Percentiles rank a stretch among this genome's conserved stretches.
These are phyloP conservation scores for Podospora australis DNA, from an alignment of 495 filamentous ascomycete genomes.

Conservation along the genomic window DNA sequence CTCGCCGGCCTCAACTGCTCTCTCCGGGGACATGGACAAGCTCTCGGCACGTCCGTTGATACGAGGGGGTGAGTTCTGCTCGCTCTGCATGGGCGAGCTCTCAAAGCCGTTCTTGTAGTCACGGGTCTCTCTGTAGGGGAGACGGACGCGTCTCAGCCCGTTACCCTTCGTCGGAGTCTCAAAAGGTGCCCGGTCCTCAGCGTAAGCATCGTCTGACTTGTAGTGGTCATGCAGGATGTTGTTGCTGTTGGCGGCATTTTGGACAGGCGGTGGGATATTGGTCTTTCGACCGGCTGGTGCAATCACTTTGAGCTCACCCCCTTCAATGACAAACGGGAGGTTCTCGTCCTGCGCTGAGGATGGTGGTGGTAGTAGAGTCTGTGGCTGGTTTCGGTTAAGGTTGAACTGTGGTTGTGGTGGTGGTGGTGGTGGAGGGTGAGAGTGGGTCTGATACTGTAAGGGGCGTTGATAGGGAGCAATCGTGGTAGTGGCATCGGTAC, in stretches of 20 bases:
- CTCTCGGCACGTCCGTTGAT: constrained; percentile 10
- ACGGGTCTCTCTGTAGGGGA: constrained; percentile 23
- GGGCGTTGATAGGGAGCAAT: constrained; percentile 4
- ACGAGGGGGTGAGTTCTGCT: constrained; percentile 19
- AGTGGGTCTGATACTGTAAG: constrained; percentile 5
- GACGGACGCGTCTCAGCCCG: constrained; percentile 17
- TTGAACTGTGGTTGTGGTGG: too few relatives aligned
- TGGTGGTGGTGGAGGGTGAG: constrained; percentile 7
- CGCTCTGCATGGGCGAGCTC: constrained; percentile 11
- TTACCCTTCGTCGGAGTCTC: constrained; percentile 24
- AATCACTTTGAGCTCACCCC: constrained; percentile 27
- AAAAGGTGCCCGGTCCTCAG: constrained; percentile 17
- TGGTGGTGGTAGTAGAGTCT: neutral
- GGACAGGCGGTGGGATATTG: constrained; percentile 7
- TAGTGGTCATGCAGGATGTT: constrained; percentile 15
- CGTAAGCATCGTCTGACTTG: constrained; percentile 18
- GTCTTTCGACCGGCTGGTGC: constrained; percentile 8
- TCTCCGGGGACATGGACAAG: constrained; percentile 24
- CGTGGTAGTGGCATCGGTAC: constrained; percentile 10
- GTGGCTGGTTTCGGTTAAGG: neutral
- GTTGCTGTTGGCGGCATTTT: constrained; percentile 7
- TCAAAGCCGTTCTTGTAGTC: constrained; percentile 18
- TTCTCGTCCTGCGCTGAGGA: constrained; percentile 9
- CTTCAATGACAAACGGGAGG: constrained; percentile 28
- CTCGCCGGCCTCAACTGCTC: constrained; percentile 15